Percentiles rank a stretch among this genome's conserved stretches.
Conservation (phyloP, 768 basidiomycete species). For the Tylopilus felleus region DNA sequence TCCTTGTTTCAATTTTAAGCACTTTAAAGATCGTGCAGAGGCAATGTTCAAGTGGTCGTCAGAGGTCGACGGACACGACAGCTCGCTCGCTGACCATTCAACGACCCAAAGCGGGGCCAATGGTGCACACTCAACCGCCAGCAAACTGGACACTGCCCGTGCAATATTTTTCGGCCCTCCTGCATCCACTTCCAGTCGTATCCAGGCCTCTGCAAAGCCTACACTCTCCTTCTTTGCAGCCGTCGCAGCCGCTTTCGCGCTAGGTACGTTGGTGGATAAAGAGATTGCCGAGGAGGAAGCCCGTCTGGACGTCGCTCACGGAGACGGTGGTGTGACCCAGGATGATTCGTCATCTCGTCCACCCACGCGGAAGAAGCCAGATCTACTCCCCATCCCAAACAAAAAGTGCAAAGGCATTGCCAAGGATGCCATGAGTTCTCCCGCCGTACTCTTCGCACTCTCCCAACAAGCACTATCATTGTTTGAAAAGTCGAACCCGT, state of each 20-base stretch:
- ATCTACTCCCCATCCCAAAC: slow-evolving; percentile 9
- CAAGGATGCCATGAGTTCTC: slow-evolving; percentile 29
- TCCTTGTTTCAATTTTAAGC: slow-evolving; percentile 48
- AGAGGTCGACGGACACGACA: slow-evolving; percentile 25
- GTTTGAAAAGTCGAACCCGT: slow-evolving; percentile 40
- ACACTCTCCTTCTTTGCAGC: slow-evolving; percentile 52
- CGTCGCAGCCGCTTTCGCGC: slow-evolving; percentile 54
- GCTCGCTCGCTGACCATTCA: slow-evolving; percentile 8
- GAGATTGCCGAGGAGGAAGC: slow-evolving; percentile 27
- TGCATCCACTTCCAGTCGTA: slow-evolving; percentile 9
- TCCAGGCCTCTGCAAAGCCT: slow-evolving; percentile 13
- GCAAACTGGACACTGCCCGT: slow-evolving; percentile 28
- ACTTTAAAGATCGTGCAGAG: slow-evolving; percentile 44
- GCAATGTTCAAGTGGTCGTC: slow-evolving; percentile 43
- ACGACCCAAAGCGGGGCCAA: slow-evolving; percentile 32
- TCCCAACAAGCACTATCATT: slow-evolving; percentile 46
- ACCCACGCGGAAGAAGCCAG: slow-evolving; percentile 21
- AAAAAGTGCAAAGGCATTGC: slow-evolving; percentile 28
- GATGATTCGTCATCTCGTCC: slow-evolving; percentile 27
- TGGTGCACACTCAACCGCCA: slow-evolving; percentile 13
- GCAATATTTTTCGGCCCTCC: slow-evolving; percentile 31
- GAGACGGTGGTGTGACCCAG: slow-evolving; percentile 12
- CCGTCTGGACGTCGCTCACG: slow-evolving; percentile 22
- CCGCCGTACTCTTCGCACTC: slow-evolving; percentile 43
- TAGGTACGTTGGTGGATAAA: slow-evolving; percentile 47